phyloP scores from a whole-genome alignment of 495 filamentous ascomycete genomes.

The Immersiella caudata region DNA sequence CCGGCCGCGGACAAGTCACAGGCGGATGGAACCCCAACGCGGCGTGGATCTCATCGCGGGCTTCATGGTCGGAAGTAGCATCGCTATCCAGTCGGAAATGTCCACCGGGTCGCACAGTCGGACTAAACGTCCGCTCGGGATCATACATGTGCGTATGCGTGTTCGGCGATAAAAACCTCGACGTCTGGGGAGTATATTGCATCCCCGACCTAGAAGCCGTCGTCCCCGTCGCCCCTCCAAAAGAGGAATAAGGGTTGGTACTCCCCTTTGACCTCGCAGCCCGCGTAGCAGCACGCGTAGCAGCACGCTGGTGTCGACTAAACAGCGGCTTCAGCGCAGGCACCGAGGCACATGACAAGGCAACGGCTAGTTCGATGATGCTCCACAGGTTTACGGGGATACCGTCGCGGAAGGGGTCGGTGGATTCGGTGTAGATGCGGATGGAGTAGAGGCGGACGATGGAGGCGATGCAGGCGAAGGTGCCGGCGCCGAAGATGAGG shows the following conservation, averaged over 20 bases:
- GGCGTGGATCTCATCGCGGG: neutral
- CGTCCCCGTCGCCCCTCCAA: neutral
- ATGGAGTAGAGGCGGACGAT: constrained; percentile 51
- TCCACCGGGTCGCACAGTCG: neutral
- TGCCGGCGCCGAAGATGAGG: constrained; percentile 53
- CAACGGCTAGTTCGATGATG: constrained; percentile 54
- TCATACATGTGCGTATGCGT: neutral
- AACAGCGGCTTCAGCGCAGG: constrained; percentile 50
- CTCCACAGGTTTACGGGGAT: constrained; percentile 47
- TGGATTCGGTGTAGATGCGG: constrained; percentile 37
- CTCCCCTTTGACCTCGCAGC: constrained; percentile 3
- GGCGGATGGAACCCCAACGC: neutral
- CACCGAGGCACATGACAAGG: constrained; percentile 54
- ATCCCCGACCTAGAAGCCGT: neutral
- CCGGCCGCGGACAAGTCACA: neutral
- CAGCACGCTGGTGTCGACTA: constrained; percentile 26
- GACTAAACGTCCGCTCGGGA: neutral
- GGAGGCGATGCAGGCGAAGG: constrained; percentile 45
- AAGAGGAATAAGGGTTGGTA: neutral
- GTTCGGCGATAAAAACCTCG: neutral
- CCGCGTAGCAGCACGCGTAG: constrained; percentile 17
- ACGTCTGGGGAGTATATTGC: constrained; percentile 4
- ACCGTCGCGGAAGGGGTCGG: constrained; percentile 39
- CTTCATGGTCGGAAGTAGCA: neutral
- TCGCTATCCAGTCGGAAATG: neutral